A percentile compares a stretch with the other conserved stretches of the same genome.
Conservation (phyloP, 164 flowering plant genomes). For the Vitis rupestris region DNA sequence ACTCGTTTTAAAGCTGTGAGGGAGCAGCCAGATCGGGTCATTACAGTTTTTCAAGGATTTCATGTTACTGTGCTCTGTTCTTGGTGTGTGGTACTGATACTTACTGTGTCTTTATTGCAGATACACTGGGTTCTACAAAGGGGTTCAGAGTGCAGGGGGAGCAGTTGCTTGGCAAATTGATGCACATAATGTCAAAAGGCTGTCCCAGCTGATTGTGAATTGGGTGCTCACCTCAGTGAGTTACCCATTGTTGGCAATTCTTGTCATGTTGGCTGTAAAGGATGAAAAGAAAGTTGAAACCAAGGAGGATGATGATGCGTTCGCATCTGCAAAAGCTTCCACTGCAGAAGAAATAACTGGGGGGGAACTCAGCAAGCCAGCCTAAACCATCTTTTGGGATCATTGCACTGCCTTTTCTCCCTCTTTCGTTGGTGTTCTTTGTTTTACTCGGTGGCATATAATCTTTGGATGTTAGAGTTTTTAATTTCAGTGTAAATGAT, state of each 20-base stretch:
- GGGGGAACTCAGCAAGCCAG: neutral
- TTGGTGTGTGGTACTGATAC: neutral
- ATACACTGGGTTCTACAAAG: constrained; percentile 88
- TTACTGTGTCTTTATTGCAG: constrained; percentile 33
- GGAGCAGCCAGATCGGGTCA: no score
- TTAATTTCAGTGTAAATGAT: no score
- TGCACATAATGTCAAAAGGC: constrained; percentile 43
- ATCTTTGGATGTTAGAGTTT: no score
- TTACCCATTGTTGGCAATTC: constrained; percentile 63
- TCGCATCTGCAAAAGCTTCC: constrained; percentile 6
- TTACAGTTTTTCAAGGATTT: no score
- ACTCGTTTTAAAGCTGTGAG: no score
- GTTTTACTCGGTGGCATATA: no score
- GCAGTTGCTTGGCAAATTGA: constrained; percentile 98
- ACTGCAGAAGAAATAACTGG: neutral
- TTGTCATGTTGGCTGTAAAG: constrained; percentile 62
- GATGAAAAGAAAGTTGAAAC: constrained; percentile 33
- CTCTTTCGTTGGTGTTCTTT: no score
- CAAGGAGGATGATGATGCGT: constrained; percentile 13
- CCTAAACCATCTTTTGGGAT: neutral
- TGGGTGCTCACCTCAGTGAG: constrained; percentile 76
- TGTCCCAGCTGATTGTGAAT: constrained; percentile 59
- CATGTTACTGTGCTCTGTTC: neutral
- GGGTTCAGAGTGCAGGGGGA: constrained; percentile 94
- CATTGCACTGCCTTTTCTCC: no score